Base-by-base conservation (phyloP, 2,329 filamentous ascomycete genomes). In the Pseudogymnoascus sp. region DNA sequence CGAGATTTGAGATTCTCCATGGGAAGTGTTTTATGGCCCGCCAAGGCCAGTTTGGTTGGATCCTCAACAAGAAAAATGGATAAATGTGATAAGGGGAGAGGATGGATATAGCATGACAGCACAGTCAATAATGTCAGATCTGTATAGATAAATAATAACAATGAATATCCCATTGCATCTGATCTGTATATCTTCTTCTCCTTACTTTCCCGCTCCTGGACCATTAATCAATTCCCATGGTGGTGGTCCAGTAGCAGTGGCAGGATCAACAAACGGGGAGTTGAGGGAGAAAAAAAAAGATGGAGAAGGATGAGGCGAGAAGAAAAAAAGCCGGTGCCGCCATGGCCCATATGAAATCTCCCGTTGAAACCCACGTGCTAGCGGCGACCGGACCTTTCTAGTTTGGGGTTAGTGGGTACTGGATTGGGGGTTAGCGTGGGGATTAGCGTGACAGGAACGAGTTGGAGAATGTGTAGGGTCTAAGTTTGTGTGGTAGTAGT, bases 321-420 rank as follows among this genome's bases (percentile, higher is more conserved):
- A 57, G 47, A 57, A 57, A 57, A 57, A 53, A 53, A 53, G 42
- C 42, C 44, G 26, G 26, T 28, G 42, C 42, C 42, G 44, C 44
- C 44, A n/a, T n/a, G n/a, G n/a, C n/a, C n/a, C n/a, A 57, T 57
- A 57, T 57, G 47, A 57, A 57, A 57, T 57, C 47, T 57, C 47
- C 47, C 47, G 47, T 57, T 57, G 26, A 57, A 57, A 57, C 47
- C 47, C 47, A 57, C 50, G 50, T 33, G 50, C 50, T 57, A 57
- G 50, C 50, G 50, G 50, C 50, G 1, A 15, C n/a, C 9, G 15
- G 10, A 21, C 28, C 28, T 33, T 33, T 19, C 50, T 33, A 57
- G 19, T 57, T 57, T 4, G 15, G 50, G 33, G 1, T 28, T 57
- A 57, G 50, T 15, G 6, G 1, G 3, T 57, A 33, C 50, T 57